Evolutionary conservation across 495 filamentous ascomycete species (phyloP), one percentile per base, ranked within the genome.

Genomic region (Penicillium riverlandense): DNA sequence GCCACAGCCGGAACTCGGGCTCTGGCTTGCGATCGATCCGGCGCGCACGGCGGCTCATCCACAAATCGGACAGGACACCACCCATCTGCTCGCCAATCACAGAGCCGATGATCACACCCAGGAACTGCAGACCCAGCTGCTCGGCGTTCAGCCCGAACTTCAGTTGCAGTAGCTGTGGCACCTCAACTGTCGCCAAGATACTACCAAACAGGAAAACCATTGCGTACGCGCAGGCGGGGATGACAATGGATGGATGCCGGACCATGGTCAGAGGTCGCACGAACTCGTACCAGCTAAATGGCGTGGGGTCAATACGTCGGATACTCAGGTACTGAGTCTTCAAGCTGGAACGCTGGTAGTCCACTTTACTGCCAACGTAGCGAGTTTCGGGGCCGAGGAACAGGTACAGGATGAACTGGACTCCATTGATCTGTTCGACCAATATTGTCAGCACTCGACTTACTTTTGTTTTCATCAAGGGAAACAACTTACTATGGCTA

Each of bases 341-440:
- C 48, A 61, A 64, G 15, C 15, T 44, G 8, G 65, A 57, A 7
- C 49, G 44, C 8, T 46, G 15, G 13, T 49, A 48, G 4, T 57
- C 43, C n/a, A 50, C 47, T 11, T 48, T 47, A 34, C 52, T 42
- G 28, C 48, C 50, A 15, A 79, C 50, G 49, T 76, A 79, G 35
- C 67, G 73, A 11, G 77, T 75, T 52, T 81, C 77, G 0, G 75
- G 71, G 28, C 73, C 70, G n/a, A 79, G 58, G 65, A 79, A 71
- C 29, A 78, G 41, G 40, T 72, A 80, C 30, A 74, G 44, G 40
- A 79, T 59, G 37, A 79, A 69, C 43, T 79, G 76, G 22, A 55
- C 66, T 27, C 61, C 73, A 44, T 79, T 80, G 45, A 67, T 75
- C 69, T 77, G 40, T 27, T 10, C 2, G 4, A 3, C 10, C 10